Evolutionary conservation across 2,329 filamentous ascomycete genomes (phyloP), one percentile per base, ranked within the genome.

Genomic region (Ascochyta viciae-villosae): DNA sequence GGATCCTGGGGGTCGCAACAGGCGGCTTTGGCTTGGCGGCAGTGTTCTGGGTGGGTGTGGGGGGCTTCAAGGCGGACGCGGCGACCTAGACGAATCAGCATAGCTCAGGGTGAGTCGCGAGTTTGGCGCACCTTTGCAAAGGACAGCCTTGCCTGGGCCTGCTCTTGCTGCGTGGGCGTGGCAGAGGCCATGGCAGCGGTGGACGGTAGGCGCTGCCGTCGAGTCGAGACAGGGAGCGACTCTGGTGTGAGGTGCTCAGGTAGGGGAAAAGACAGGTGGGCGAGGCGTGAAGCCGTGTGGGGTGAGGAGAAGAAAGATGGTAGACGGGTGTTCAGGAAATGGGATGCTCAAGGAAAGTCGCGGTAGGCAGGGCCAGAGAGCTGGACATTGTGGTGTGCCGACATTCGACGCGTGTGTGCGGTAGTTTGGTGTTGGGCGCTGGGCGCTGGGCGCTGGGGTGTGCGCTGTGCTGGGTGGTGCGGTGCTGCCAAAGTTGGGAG

Each of bases 71-170:
- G 24, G 73, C 71, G 63, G 76, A 75, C 43, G 77, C 76, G 54
- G 76, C 76, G 49, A 79, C 76, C 76, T 78, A 33, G n/a, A 47
- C 16, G 39, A 43, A 38, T 71, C 50, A 74, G 66, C 42, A 48
- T 24, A 27, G 42, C 31, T 40, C 2, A 10, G 15, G 12, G 6
- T 33, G 12, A 3, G 24, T 12, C 19, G 26, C 15, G 10, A 15
- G 42, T 3, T 37, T 24, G 29, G 67, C 81, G 55, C 79, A 91
- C 89, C 84, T 90, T 92, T 77, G 89, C 89, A 81, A 92, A 92
- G 39, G 89, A 91, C 66, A 88, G 83, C 76, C 85, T 87, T 49
- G 61, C 58, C 78, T 64, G 62, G 26, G 64, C 50, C 45, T 70
- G 64, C 48, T 75, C 73, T 26, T 65, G 51, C 48, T 69, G 60